phyloP scores from a whole-genome alignment of 163 green algal species.

The Chloroidium sp. region DNA sequence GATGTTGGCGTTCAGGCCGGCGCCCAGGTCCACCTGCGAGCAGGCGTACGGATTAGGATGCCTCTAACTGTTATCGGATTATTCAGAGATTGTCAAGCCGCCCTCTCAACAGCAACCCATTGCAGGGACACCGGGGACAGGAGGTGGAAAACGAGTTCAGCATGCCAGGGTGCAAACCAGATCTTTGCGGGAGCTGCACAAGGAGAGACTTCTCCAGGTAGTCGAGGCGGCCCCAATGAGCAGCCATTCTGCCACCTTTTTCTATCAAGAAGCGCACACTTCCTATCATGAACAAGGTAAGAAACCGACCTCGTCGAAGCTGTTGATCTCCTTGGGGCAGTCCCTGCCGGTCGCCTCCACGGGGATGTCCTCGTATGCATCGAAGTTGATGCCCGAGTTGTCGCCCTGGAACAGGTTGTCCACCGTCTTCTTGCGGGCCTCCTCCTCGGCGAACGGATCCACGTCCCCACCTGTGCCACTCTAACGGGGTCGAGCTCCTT shows the following conservation, averaged over 20 bases:
- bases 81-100: no score
- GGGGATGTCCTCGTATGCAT: constrained; percentile 98
- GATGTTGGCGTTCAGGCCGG: constrained; percentile 80
- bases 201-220: no score
- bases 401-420: constrained; percentile 64
- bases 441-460: constrained; percentile 29
- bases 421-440: constrained; percentile 43
- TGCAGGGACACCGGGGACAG: no score
- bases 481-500: background rate
- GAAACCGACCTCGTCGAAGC: constrained; percentile 64
- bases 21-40: constrained; percentile 51
- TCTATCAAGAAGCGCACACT: no score
- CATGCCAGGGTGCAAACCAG: no score
- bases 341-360: constrained; percentile 80
- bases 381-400: constrained; percentile 98
- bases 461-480: constrained; percentile 1
- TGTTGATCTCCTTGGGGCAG: constrained; percentile 66
- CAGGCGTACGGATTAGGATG: background rate
- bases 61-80: no score
- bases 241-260: no score
- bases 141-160: no score
- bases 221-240: no score
- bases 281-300: no score
- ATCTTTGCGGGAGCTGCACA: no score
- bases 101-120: no score